A percentile compares a stretch with the other conserved stretches of the same genome.
Evolutionary conservation across 164 flowering plant genomes (phyloP).

Genomic region (Dillenia turbinata): DNA sequence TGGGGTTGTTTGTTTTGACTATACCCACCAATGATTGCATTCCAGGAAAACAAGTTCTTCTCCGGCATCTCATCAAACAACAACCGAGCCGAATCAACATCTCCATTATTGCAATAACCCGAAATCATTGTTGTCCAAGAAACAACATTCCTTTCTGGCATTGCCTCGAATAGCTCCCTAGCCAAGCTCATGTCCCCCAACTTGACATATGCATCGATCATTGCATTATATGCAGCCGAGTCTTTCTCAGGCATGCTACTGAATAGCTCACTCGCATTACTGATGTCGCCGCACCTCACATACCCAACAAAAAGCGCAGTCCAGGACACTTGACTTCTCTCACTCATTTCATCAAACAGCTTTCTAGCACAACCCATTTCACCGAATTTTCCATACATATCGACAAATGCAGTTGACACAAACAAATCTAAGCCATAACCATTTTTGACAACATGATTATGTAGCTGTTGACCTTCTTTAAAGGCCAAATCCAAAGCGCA

Average conservation of each 20-base stretch:
- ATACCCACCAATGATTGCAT: slow-evolving; percentile 75
- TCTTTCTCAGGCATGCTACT: slow-evolving; percentile 57
- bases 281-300: slow-evolving; percentile 49
- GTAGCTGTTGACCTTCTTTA: slow-evolving; percentile 52
- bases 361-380: slow-evolving; percentile 32
- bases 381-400: slow-evolving; percentile 66
- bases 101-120: slow-evolving; percentile 58
- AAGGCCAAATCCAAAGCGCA: slow-evolving; percentile 32
- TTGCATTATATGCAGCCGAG: slow-evolving; percentile 45
- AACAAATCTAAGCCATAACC: slow-evolving; percentile 59
- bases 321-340: slow-evolving; percentile 62
- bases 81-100: slow-evolving; percentile 42
- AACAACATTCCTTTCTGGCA: slow-evolving; percentile 56
- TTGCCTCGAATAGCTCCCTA: slow-evolving; percentile 43
- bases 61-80: slow-evolving; percentile 64
- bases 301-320: slow-evolving; percentile 64
- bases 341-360: slow-evolving; percentile 71
- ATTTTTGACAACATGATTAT: slow-evolving; percentile 38
- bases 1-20: slow-evolving; percentile 57
- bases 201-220: slow-evolving; percentile 65
- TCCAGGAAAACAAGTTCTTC: slow-evolving; percentile 75
- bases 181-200: slow-evolving; percentile 53
- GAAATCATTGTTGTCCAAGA: slow-evolving; percentile 74
- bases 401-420: slow-evolving; percentile 64
- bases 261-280: slow-evolving; percentile 40